phyloP scores from a whole-genome alignment of 2,329 filamentous ascomycete genomes.

The Magnaporthiopsis rhizophila region DNA sequence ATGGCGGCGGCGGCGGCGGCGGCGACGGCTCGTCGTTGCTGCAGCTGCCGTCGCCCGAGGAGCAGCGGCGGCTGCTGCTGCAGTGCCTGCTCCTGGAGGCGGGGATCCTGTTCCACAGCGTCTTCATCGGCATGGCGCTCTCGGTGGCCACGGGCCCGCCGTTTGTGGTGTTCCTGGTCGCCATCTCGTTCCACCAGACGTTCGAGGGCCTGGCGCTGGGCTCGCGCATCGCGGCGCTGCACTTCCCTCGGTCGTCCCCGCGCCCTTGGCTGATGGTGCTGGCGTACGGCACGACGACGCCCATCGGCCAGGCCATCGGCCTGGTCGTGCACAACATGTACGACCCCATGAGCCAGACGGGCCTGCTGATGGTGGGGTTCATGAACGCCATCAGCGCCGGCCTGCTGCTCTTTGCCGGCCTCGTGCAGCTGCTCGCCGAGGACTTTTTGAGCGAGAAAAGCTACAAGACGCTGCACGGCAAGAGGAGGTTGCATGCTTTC shows the following conservation, averaged over 20 bases:
- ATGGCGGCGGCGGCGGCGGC: constrained; percentile 12
- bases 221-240: constrained; percentile 73
- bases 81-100: constrained; percentile 76
- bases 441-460: constrained; percentile 75
- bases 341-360: constrained; percentile 67
- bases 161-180: constrained; percentile 71
- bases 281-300: constrained; percentile 69
- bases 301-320: constrained; percentile 76
- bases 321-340: constrained; percentile 71
- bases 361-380: constrained; percentile 73
- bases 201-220: constrained; percentile 85
- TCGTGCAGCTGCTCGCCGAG: constrained; percentile 78
- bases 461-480: constrained; percentile 57
- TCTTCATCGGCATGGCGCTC: constrained; percentile 83
- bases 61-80: constrained; percentile 59
- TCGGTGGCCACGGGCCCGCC: constrained; percentile 73
- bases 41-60: constrained; percentile 33
- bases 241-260: constrained; percentile 64
- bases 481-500: constrained; percentile 53
- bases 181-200: constrained; percentile 78
- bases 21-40: constrained; percentile 11
- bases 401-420: constrained; percentile 69
- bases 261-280: constrained; percentile 81
- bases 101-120: constrained; percentile 75
- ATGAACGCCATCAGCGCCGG: constrained; percentile 84